phyloP scores from a whole-genome alignment of 345 rosid species.

The Gossypium stocksii region DNA sequence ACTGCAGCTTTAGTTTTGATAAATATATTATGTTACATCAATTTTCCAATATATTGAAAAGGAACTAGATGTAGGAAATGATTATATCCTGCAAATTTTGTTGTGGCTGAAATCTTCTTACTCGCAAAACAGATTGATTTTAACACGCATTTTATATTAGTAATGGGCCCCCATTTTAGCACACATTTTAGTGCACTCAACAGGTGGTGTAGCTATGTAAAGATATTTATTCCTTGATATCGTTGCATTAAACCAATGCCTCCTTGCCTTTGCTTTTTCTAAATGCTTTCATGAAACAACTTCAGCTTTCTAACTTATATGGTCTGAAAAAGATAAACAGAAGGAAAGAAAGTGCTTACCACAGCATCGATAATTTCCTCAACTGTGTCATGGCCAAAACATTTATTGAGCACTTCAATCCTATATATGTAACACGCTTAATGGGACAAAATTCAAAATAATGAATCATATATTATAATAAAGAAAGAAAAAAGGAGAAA shows the following conservation, averaged over 20 bases:
- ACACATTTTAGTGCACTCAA: background rate
- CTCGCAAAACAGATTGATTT: background rate
- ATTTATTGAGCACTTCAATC: slow-evolving; percentile 61
- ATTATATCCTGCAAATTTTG: background rate
- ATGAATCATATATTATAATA: background rate
- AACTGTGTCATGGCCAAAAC: slow-evolving; percentile 75
- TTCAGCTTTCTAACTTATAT: background rate
- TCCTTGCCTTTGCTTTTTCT: background rate
- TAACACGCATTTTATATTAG: background rate
- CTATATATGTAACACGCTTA: slow-evolving; percentile 31
- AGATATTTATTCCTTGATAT: background rate
- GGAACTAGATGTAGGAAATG: background rate
- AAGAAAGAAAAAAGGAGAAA: background rate
- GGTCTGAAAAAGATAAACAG: background rate
- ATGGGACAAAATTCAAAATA: slow-evolving; percentile 4
- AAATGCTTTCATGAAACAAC: background rate
- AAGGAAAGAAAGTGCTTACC: background rate
- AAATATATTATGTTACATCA: background rate
- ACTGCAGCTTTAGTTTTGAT: background rate
- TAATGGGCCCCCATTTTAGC: background rate
- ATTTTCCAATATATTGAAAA: background rate
- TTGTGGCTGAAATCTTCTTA: background rate
- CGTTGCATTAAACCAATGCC: background rate
- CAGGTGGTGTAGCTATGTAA: background rate
- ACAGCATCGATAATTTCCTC: slow-evolving; percentile 54